phyloP scores from a whole-genome alignment of 2,329 filamentous ascomycete species.

The Fusarium torreyae region DNA sequence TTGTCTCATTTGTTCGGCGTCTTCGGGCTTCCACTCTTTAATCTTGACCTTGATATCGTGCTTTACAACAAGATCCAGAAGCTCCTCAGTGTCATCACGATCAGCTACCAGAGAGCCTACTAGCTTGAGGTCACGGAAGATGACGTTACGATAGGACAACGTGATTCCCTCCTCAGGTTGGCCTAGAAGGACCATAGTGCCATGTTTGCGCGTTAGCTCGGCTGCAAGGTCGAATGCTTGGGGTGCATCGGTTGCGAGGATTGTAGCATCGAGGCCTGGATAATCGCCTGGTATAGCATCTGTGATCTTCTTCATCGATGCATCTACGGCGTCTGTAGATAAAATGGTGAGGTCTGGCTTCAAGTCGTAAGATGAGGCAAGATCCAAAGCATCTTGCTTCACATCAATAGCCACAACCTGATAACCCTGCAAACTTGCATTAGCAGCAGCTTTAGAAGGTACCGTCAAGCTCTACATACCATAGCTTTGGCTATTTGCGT shows the following conservation, averaged over 20 bases:
- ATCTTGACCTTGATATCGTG: slow-evolving; percentile 15
- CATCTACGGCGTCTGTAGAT: not conserved
- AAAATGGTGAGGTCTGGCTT: slow-evolving; percentile 14
- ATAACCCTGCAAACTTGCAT: not conserved
- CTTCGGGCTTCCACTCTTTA: slow-evolving; percentile 20
- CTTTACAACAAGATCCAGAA: slow-evolving; percentile 4
- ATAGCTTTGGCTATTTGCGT: slow-evolving; percentile 18
- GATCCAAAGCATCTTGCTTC: slow-evolving; percentile 6
- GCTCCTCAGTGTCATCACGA: not conserved
- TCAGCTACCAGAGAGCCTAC: slow-evolving; percentile 5
- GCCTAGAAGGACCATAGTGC: slow-evolving; percentile 19
- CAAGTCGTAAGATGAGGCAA: slow-evolving; percentile 6
- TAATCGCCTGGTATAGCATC: not conserved
- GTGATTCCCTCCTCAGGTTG: slow-evolving; percentile 19
- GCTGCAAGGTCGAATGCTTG: slow-evolving; percentile 15
- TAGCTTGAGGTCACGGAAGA: slow-evolving; percentile 3
- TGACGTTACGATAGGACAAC: slow-evolving; percentile 5
- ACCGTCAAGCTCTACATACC: not conserved
- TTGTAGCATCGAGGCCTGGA: slow-evolving; percentile 3
- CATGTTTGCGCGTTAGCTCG: slow-evolving; percentile 15
- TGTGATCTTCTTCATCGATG: not conserved
- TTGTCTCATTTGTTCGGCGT: slow-evolving; percentile 17
- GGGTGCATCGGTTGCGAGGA: slow-evolving; percentile 11
- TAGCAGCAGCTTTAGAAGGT: fast-evolving
- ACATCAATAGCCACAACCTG: slow-evolving; percentile 17